Base-by-base conservation (phyloP, 345 rosid genomes). In the Streptanthus diversifolius region DNA sequence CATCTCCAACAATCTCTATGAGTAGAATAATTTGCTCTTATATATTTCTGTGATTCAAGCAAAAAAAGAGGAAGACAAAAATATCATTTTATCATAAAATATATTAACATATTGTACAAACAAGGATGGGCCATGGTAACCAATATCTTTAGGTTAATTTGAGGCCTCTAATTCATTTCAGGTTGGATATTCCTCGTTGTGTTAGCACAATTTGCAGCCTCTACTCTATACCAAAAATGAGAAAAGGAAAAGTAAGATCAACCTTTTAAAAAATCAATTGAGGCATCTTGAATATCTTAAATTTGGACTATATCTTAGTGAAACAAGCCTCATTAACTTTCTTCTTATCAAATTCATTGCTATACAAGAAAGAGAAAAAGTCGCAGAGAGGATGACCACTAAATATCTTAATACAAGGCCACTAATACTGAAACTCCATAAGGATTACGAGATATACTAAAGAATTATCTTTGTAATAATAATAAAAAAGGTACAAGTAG, bases 401-500 rank as follows among this genome's bases (percentile, higher is more conserved):
- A 48, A 48, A 70, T 6, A 33, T 10, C 24, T 47, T 14, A 62
- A 71, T 25, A 22, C 15, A 35, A 44, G 53, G 52, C 15, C 57
- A 65, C 53, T 47, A 36, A 47, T 36, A 27, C 27, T 29, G 7
- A 21, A 66, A 58, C 44, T 37, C 45, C 19, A 74, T 66, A 37
- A 37, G 53, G 73, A 66, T 47, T 51, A 66, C 32, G 73, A 67
- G 67, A 57, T 74, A 54, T 66, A 54, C 27, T 15, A 66, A 74
- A 49, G 67, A 73, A 40, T 73, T 35, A 48, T 55, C 30, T 35
- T 51, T 55, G 39, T 7, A 35, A 22, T 13, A 53, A n/a, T n/a
- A 45, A 39, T 7, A 17, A 47, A 30, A 59, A 33, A 24, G 44
- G 36, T n/a, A 47, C 44, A 35, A 66, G 63, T 53, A 40, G 66